Base-by-base conservation (phyloP, 148 eudicot species). In the Camellia sinensis region DNA sequence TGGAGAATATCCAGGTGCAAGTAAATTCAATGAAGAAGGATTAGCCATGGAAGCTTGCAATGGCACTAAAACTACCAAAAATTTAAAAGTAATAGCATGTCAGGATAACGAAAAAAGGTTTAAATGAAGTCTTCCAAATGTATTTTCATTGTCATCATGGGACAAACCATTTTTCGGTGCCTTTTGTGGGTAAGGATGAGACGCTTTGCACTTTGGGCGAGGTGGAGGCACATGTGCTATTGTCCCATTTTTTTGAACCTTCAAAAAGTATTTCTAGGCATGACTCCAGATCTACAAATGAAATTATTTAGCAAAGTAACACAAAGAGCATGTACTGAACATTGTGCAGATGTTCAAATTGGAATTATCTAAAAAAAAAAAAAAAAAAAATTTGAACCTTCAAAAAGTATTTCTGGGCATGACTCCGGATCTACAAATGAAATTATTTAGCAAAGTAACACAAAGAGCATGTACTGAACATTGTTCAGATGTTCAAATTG, bases 101-200 rank as follows among this genome's bases (percentile, higher is more conserved):
- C 72, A 90, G 78, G 56, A 74, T 64, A 22, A 52, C 11, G 14
- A 37, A 45, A 29, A 29, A 29, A 29, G 21, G 41, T 70, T 64
- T 63, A 52, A 50, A 74, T 69, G 11, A 68, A 82, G 79, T 56
- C 40, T 3, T 60, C 40, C 29, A 72, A 44, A 48, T 4, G 67
- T 52, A 22, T 53, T 53, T 64, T 48, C 18, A 56, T 69, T 66
- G 41, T 40, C 43, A 17, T 44, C 71, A 52, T 63, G 19, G 54
- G 63, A 84, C 91, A 87, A 78, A 29, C 98, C 93, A 85, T 91
- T 91, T 90, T 88, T 92, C n/a, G 88, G 89, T 46, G 97, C 89
- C 79, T 94, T 94, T 71, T 92, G 98, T 7, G 98, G 98, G 81
- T 94, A 94, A 82, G 98, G 98, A 87, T 94, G 98, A 80, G 98